phyloP scores from a whole-genome alignment of 129 eudicot species.

The Artemisia argyi region DNA sequence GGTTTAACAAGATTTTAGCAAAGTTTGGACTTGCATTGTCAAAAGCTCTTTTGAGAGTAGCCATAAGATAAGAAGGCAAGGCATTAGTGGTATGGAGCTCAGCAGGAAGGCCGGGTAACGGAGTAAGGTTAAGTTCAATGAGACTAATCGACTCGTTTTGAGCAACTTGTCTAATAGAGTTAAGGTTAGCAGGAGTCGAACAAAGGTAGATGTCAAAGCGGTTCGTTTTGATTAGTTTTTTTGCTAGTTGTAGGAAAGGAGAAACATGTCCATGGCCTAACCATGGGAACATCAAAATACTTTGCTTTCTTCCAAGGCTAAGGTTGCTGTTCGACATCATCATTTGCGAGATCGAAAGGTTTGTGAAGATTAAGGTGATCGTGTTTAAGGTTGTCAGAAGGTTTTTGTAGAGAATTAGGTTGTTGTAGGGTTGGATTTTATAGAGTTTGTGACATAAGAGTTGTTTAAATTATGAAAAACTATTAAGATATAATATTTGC shows the following conservation, averaged over 20 bases:
- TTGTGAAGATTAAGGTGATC: neutral
- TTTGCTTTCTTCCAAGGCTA: neutral
- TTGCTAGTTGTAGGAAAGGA: conserved; percentile 34
- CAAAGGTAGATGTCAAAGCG: conserved; percentile 33
- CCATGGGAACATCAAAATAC: conserved; percentile 5
- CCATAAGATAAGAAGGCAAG: conserved; percentile 38
- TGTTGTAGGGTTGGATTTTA: neutral
- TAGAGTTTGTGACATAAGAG: neutral
- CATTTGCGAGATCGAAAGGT: neutral
- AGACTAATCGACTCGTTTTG: neutral
- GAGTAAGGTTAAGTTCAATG: conserved; percentile 4
- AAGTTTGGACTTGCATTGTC: conserved; percentile 19
- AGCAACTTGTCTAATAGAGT: conserved; percentile 9
- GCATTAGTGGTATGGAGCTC: conserved; percentile 31
- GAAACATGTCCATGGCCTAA: conserved; percentile 42
- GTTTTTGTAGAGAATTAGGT: neutral
- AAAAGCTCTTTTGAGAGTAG: conserved; percentile 33
- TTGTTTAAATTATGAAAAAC: too few species aligned
- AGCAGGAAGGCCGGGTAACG: neutral
- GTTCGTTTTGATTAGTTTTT: conserved; percentile 22
- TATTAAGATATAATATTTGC: neutral
- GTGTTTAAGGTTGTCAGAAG: neutral
- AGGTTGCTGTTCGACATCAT: neutral
- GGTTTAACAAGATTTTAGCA: conserved; percentile 17
- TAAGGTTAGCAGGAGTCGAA: conserved; percentile 35